Evolutionary conservation across 148 eudicot genomes (phyloP).

Genomic region (Camellia lanceoleosa): DNA sequence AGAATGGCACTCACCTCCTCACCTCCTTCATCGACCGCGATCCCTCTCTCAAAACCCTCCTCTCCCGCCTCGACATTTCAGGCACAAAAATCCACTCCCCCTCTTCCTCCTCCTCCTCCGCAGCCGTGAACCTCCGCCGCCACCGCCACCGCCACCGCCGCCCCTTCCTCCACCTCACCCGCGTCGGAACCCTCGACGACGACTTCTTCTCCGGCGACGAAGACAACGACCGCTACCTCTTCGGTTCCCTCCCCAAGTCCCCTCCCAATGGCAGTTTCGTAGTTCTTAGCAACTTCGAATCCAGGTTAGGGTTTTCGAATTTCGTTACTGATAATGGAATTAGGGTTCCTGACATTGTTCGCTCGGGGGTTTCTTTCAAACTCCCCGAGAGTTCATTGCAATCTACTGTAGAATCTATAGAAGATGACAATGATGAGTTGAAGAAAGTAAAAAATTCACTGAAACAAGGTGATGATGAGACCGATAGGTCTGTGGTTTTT

Average conservation of each 20-base stretch:
- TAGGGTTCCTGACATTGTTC: constrained; percentile 29
- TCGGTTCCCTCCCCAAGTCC: constrained; percentile 23
- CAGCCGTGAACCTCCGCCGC: constrained; percentile 15
- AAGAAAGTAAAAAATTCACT: constrained; percentile 1
- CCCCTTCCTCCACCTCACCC: constrained; percentile 75
- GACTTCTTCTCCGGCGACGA: constrained; percentile 82
- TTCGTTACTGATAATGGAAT: constrained; percentile 34
- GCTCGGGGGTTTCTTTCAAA: constrained; percentile 30
- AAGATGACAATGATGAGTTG: constrained; percentile 8
- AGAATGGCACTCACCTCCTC: constrained; percentile 56
- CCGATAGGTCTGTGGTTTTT: constrained; percentile 38
- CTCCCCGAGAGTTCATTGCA: neutral
- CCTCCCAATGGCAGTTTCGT: constrained; percentile 32
- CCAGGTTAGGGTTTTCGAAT: constrained; percentile 42
- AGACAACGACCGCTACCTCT: constrained; percentile 39
- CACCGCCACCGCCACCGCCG: constrained; percentile 49
- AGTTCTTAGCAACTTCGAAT: constrained; percentile 25
- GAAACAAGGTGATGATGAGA: constrained; percentile 22
- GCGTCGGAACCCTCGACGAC: constrained; percentile 80
- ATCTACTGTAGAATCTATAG: neutral
- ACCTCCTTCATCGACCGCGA: constrained; percentile 60
- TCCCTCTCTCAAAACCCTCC: constrained; percentile 59
- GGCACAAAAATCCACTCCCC: neutral
- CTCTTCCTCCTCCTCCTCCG: constrained; percentile 13
- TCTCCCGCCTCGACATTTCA: constrained; percentile 55